Evolutionary conservation across 2,329 filamentous ascomycete genomes (phyloP), one percentile per base, ranked within the genome.

Genomic region (Epichloe sp.): DNA sequence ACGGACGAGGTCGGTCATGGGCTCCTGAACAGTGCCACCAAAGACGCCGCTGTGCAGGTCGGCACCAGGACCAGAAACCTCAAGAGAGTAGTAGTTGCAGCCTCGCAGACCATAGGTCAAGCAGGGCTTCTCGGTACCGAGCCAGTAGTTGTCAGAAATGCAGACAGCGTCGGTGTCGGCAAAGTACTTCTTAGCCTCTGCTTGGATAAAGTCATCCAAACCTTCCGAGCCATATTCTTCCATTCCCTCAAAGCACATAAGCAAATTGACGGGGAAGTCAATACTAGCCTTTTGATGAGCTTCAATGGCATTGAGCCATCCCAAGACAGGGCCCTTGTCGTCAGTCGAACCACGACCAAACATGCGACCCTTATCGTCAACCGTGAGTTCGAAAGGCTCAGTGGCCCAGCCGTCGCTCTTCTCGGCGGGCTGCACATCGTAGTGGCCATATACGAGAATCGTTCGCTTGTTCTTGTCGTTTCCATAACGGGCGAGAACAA

Each of bases 221-320:
- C 93, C 93, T 67, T 97, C 91, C 0, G 90, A 96, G 48, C 93
- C 93, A 67, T 95, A 95, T 74, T 98, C 93, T 73, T 98, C 93
- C 93, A 98, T 98, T 47, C 93, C 93, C 76, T 98, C 93, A 61
- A 98, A 97, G 76, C 93, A 98, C 88, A 96, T 97, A 57, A 98
- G 80, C 58, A 98, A 77, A 73, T 98, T 98, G 64, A 98, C 93
- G 8, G 93, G 93, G 66, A 98, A 88, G 48, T 96, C 91, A 44
- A 97, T 76, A 52, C 88, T 88, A 37, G 90, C 89, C 76, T 94
- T 93, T 70, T 95, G 85, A 75, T 98, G 93, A 42, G 93, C 90
- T 72, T 98, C 90, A 58, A 98, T 97, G 59, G 90, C 90, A 66
- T 98, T 98, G 59, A 98, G 70, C 93, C 93, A 98, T 60, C 93